Percentiles rank a stretch among this genome's conserved stretches.
Conservation (phyloP, 2,329 filamentous ascomycete genomes). For the Cladosporium sp. region DNA sequence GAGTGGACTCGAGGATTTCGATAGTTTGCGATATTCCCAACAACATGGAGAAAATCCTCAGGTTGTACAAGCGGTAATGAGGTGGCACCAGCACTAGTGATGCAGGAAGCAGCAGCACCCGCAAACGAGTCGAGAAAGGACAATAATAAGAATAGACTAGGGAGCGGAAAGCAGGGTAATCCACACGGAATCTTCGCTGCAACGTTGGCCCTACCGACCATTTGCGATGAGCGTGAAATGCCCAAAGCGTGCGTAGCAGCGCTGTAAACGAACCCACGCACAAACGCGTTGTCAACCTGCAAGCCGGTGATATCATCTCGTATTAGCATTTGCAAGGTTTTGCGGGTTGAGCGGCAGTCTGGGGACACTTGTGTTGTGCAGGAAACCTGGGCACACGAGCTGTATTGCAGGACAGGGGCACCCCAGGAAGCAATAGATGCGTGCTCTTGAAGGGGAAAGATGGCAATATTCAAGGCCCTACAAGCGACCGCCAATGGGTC, state of each 20-base stretch:
- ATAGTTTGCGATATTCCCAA: background rate
- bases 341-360: background rate
- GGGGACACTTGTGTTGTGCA: background rate
- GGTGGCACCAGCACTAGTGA: background rate
- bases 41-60: background rate
- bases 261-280: background rate
- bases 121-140: background rate
- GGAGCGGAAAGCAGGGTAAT: too few relatives aligned
- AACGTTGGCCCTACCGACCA: background rate
- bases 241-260: background rate
- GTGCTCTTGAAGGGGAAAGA: background rate
- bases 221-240: background rate
- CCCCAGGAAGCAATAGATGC: background rate
- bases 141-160: too few relatives aligned
- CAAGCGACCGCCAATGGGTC: background rate
- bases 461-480: background rate
- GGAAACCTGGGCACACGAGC: background rate
- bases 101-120: background rate
- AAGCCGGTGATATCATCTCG: slow-evolving; percentile 9
- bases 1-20: background rate
- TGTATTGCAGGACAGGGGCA: background rate
- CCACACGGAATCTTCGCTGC: background rate
- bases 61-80: background rate
- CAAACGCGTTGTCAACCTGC: background rate
- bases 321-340: background rate